Evolutionary conservation across 768 basidiomycete genomes (phyloP), one percentile per base, ranked within the genome.

Genomic region (Melanogaster broomeanus): DNA sequence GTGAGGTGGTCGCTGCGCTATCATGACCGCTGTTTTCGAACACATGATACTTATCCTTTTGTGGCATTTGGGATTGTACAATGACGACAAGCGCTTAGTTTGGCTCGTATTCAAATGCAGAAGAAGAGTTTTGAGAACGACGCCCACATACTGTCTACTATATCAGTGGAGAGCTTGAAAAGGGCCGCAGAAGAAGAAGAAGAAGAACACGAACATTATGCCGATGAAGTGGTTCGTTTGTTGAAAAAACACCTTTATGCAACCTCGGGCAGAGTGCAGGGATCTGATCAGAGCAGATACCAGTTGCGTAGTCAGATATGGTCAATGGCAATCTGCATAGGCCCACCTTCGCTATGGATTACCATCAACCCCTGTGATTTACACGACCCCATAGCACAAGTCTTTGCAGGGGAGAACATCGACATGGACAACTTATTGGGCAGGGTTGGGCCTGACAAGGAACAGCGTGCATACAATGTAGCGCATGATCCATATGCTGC

Each of bases 401-500:
- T 11, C n/a, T 34, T 34, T n/a, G 66, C 78, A 74, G 74, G 66
- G 62, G 42, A 46, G 71, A n/a, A n/a, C 0, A 75, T 78, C 10
- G 64, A 78, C 48, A 37, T 78, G 15, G 70, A 78, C 42, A 3
- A 49, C 2, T 75, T 77, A 47, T 4, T 51, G 0, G 11, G 21
- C 0, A 54, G 44, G 1, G 3, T 51, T 1, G 72, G 71, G 0
- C 73, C 72, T 0, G 47, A 60, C 24, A 42, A 35, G 0, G 38
- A 53, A 0, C 9, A 56, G 27, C 58, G 72, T 0, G 64, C 66
- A 0, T n/a, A 45, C 3, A 75, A 68, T 40, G 67, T 75, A 18
- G 70, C 73, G 1, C n/a, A 22, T 0, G 71, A 77, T 49, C 74
- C 74, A 2, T 75, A 62, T 44, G 73, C 71, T 1, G 63, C 73